These are phyloP conservation scores for Salix suchowensis DNA, from an alignment of 345 rosid genomes.

Conservation along the genomic window DNA sequence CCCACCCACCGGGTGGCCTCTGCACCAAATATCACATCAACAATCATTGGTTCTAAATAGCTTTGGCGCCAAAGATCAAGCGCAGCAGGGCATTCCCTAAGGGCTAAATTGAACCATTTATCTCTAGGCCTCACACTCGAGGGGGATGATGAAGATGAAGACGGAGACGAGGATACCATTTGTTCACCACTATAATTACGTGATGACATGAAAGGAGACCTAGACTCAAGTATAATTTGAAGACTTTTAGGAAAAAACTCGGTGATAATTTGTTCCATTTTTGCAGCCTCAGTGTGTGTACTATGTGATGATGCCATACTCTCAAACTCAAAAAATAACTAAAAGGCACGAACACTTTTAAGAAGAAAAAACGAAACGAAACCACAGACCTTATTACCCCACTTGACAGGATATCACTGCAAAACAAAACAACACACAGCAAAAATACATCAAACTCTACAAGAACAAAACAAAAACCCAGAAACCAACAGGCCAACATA, in stretches of 20 bases:
- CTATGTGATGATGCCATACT: slow-evolving; percentile 55
- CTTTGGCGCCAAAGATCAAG: slow-evolving; percentile 70
- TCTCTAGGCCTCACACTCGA: slow-evolving; percentile 81
- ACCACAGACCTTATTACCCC: background rate
- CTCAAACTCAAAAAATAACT: background rate
- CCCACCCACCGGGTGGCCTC: slow-evolving; percentile 45
- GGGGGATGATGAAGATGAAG: slow-evolving; percentile 68
- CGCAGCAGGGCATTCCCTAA: slow-evolving; percentile 79
- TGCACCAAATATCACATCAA: slow-evolving; percentile 79
- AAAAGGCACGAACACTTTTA: slow-evolving; percentile 15
- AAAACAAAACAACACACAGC: slow-evolving; percentile 5
- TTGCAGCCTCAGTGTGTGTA: slow-evolving; percentile 58
- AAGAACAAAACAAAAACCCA: background rate
- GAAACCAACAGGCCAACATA: background rate
- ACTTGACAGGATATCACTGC: slow-evolving; percentile 19
- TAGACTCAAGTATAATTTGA: slow-evolving; percentile 81
- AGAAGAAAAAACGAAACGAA: slow-evolving; percentile 11
- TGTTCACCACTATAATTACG: slow-evolving; percentile 83
- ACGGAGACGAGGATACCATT: slow-evolving; percentile 53
- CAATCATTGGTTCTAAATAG: slow-evolving; percentile 68
- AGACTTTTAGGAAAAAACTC: slow-evolving; percentile 90
- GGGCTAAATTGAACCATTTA: slow-evolving; percentile 91
- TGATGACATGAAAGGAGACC: slow-evolving; percentile 78
- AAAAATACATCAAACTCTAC: slow-evolving; percentile 5
- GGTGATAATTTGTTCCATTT: slow-evolving; percentile 78